A percentile compares a stretch with the other conserved stretches of the same genome.
phyloP scores from a whole-genome alignment of 768 basidiomycete genomes.

The Gloeostereum incarnatum region DNA sequence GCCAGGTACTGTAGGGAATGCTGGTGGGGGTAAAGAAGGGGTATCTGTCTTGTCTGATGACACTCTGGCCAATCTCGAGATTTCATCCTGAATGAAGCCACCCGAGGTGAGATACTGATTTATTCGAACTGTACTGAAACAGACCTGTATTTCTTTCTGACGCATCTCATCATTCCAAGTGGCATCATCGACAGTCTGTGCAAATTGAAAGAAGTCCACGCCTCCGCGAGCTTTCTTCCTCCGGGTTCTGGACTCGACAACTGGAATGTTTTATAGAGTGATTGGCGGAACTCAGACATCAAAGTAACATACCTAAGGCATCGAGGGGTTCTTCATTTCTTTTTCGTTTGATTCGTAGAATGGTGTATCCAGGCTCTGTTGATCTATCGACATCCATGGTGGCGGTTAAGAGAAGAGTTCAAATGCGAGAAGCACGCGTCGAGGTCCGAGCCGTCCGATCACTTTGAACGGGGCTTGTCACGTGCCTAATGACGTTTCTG shows the following conservation, averaged over 20 bases:
- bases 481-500: too few relatives aligned
- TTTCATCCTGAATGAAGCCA: constrained; percentile 34
- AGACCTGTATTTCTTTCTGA: constrained; percentile 56
- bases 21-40: constrained; percentile 5
- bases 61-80: constrained; percentile 42
- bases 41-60: constrained; percentile 14
- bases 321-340: constrained; percentile 77
- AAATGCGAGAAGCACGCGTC: too few relatives aligned
- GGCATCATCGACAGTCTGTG: constrained; percentile 64
- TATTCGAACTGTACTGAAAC: constrained; percentile 7
- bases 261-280: constrained; percentile 20
- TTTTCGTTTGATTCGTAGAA: constrained; percentile 77
- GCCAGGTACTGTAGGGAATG: constrained; percentile 13
- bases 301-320: constrained; percentile 47
- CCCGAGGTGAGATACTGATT: not conserved
- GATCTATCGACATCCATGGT: constrained; percentile 20
- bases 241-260: constrained; percentile 51
- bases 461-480: too few relatives aligned
- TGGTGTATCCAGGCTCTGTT: constrained; percentile 47
- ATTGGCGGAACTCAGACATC: constrained; percentile 5
- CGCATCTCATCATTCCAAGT: constrained; percentile 55
- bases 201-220: constrained; percentile 68
- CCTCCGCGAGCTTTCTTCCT: constrained; percentile 54
- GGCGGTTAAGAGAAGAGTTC: not conserved
- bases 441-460: too few relatives aligned